These are phyloP conservation scores for Kwoniella sp. DNA, from an alignment of 768 basidiomycete species.

Conservation along the genomic window DNA sequence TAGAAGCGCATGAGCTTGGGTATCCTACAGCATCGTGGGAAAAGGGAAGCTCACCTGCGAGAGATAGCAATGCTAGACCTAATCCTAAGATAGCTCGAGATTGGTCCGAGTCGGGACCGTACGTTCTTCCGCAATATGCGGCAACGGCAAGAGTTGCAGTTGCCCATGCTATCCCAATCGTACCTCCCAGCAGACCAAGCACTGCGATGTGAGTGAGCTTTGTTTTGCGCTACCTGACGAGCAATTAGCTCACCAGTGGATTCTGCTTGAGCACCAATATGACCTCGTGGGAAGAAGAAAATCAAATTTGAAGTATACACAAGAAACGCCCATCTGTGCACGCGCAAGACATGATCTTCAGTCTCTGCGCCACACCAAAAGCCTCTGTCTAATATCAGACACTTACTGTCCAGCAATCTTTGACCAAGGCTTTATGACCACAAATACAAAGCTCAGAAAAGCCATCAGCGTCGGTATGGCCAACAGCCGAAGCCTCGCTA, in stretches of 20 bases:
- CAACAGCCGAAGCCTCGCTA: slow-evolving; percentile 15
- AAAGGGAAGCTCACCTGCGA: slow-evolving; percentile 35
- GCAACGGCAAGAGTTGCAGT: slow-evolving; percentile 39
- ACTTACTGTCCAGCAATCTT: slow-evolving; percentile 42
- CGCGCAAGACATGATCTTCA: background rate
- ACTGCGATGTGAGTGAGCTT: slow-evolving; percentile 19
- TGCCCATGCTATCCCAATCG: slow-evolving; percentile 35
- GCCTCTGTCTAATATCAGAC: background rate
- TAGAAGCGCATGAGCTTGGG: background rate
- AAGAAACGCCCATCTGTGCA: slow-evolving; percentile 44
- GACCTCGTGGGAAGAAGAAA: slow-evolving; percentile 46
- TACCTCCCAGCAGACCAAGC: slow-evolving; percentile 31
- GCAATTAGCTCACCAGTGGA: slow-evolving; percentile 28
- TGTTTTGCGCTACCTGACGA: background rate
- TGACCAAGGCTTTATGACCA: slow-evolving; percentile 32
- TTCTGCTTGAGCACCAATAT: slow-evolving; percentile 35
- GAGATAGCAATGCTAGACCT: slow-evolving; percentile 36
- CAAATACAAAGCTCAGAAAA: slow-evolving; percentile 43
- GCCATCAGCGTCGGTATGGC: slow-evolving; percentile 36
- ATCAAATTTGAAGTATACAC: slow-evolving; percentile 41
- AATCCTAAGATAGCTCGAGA: slow-evolving; percentile 37
- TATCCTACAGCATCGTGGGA: background rate
- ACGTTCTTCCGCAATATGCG: slow-evolving; percentile 30
- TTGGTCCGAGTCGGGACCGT: slow-evolving; percentile 33
- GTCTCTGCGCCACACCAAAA: background rate